These are phyloP conservation scores for Fraxinus anomala DNA, from an alignment of 257 asterid species.

Conservation along the genomic window DNA sequence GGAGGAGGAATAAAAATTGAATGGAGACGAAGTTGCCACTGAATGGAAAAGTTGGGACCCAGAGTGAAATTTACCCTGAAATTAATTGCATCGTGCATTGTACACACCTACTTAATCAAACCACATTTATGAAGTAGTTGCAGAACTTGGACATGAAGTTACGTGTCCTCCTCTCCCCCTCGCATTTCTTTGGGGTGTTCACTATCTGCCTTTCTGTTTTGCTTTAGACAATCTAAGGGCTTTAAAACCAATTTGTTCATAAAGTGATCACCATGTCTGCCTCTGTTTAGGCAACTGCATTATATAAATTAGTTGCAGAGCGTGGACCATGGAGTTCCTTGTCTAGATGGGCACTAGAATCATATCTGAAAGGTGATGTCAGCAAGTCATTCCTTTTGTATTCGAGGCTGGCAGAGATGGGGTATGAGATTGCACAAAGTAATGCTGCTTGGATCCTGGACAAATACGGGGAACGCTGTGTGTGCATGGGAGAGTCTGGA, in stretches of 20 bases:
- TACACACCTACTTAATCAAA: background rate
- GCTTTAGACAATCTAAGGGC: background rate
- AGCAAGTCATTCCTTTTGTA: conserved; percentile 88
- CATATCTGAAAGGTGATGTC: conserved; percentile 89
- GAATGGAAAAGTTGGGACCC: too few species aligned
- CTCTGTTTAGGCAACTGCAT: conserved; percentile 72
- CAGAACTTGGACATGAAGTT: background rate
- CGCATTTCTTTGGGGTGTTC: background rate
- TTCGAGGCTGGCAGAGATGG: conserved; percentile 93
- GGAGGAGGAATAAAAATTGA: too few species aligned
- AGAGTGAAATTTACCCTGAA: too few species aligned
- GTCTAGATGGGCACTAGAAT: conserved; percentile 97
- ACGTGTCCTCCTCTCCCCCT: background rate
- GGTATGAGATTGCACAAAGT: conserved; percentile 99
- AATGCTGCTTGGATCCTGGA: conserved; percentile 99
- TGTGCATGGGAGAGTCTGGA: conserved; percentile 93
- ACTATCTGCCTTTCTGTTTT: background rate
- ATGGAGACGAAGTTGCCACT: too few species aligned
- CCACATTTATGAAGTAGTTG: background rate
- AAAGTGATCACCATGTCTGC: conserved; percentile 9
- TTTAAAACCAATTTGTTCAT: conserved; percentile 11
- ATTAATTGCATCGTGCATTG: background rate
- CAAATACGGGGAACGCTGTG: conserved; percentile 80
- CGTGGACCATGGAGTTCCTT: conserved; percentile 99
- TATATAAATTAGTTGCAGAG: conserved; percentile 91